Percentiles rank a stretch among this genome's conserved stretches.
Conservation (phyloP, 2,329 filamentous ascomycete species). For the Fusarium nurragi region DNA sequence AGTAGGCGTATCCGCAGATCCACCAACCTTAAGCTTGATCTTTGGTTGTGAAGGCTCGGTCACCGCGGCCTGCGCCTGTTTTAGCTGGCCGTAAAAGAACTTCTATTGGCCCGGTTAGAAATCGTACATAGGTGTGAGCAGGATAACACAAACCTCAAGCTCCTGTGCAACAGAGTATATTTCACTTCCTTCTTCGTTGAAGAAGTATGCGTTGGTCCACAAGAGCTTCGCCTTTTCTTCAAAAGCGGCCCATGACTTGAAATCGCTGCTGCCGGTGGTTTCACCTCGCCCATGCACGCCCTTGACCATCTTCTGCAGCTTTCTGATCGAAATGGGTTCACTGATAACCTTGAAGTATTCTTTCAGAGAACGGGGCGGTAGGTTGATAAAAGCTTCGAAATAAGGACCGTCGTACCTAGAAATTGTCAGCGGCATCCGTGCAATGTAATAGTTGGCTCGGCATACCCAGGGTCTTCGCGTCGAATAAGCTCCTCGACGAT, state of each 20-base stretch:
- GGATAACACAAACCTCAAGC: constrained; percentile 69
- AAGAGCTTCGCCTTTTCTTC: constrained; percentile 82
- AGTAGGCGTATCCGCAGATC: constrained; percentile 54
- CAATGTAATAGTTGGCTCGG: background rate
- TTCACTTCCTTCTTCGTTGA: constrained; percentile 91
- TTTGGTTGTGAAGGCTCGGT: constrained; percentile 78
- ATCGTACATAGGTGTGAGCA: background rate
- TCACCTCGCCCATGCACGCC: constrained; percentile 75
- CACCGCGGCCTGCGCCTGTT: constrained; percentile 76
- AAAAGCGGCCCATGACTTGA: constrained; percentile 84
- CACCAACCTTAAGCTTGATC: constrained; percentile 80
- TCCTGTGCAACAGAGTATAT: constrained; percentile 81
- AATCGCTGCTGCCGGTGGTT: constrained; percentile 70
- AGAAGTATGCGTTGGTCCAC: constrained; percentile 88
- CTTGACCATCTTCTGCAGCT: constrained; percentile 78
- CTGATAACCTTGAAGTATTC: constrained; percentile 90
- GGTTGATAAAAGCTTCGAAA: constrained; percentile 78
- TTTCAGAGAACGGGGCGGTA: constrained; percentile 78
- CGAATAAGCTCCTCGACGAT: constrained; percentile 80
- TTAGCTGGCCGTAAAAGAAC: constrained; percentile 73
- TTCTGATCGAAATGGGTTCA: constrained; percentile 80
- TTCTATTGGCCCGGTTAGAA: constrained; percentile 58
- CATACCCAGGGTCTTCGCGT: constrained; percentile 71
- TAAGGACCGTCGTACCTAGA: constrained; percentile 74
- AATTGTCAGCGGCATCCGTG: constrained; percentile 30